A percentile compares a stretch with the other conserved stretches of the same genome.
phyloP scores from a whole-genome alignment of 1,284 basidiomycete genomes.

The Pyrrhoderma noxium region DNA sequence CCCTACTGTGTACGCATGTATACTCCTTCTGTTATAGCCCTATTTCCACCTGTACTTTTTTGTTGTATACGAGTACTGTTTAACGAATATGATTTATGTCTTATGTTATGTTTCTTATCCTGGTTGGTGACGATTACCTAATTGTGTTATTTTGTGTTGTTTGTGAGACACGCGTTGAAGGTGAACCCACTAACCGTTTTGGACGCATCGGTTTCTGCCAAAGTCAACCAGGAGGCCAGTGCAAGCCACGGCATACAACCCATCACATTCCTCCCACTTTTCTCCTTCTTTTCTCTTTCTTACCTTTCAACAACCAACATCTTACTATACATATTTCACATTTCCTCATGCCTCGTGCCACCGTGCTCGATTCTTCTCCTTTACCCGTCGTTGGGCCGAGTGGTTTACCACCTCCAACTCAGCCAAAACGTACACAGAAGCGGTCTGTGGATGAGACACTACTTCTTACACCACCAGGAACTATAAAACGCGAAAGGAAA shows the following conservation, averaged over 20 bases:
- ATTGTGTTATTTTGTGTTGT: not conserved
- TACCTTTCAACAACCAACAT: not conserved
- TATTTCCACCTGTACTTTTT: too few species aligned
- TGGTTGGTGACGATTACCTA: too few species aligned
- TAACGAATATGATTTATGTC: too few species aligned
- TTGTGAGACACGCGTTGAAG: slow-evolving; percentile 3
- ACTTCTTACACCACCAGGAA: slow-evolving; percentile 16
- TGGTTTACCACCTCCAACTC: not conserved
- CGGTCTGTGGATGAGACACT: slow-evolving; percentile 13
- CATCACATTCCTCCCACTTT: not conserved
- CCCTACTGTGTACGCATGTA: too few species aligned
- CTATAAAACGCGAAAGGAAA: slow-evolving; percentile 11
- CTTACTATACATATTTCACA: not conserved
- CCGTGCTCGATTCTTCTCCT: slow-evolving; percentile 12
- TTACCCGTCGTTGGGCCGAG: not conserved
- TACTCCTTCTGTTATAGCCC: too few species aligned
- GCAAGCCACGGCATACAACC: too few species aligned
- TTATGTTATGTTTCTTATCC: too few species aligned
- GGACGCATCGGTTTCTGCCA: too few species aligned
- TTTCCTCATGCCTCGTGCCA: slow-evolving; percentile 6
- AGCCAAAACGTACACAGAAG: slow-evolving; percentile 9
- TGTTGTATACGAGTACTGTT: too few species aligned
- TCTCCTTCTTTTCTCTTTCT: not conserved
- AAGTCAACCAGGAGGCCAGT: too few species aligned
- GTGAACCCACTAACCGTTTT: slow-evolving; percentile 1